Base-by-base conservation (phyloP, 371 early-diverging fungal species). In the Lichtheimia corymbifera region DNA sequence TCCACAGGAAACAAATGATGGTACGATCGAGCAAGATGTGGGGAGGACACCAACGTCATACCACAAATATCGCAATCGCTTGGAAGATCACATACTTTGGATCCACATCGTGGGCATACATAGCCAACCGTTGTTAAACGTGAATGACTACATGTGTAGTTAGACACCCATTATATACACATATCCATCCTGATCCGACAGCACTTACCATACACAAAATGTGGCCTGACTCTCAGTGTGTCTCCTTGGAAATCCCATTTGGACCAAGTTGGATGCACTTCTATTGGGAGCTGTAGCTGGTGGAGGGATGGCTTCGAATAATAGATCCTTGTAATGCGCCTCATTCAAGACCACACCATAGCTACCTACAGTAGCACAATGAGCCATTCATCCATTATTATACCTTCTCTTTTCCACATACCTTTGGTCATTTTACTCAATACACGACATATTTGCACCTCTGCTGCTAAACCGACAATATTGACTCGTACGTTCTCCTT, bases 31-130 rank as follows among this genome's bases (percentile, higher is more conserved):
- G 97, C 97, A 55, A 98, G 67, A 73, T 95, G 90, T 15, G 97
- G 97, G 35, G 91, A 90, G 7, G 96, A 93, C 1, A 97, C 93
- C 30, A 98, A 70, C 0, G 94, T 91, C 59, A 98, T 78, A 0
- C 86, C 88, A 71, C 97, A 98, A n/a, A 97, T 83, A 55, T 92
- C 91, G 67, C 98, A 98, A 55, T 96, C 96, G 24, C 91, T 90
- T 1, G 97, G 98, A 41, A 98, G 68, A 42, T 93, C 87, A 62
- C 97, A 97, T 6, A 97, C 82, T 54, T 89, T 91, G 17, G 94
- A 79, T 22, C 68, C 63, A 70, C 98, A 98, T 51, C 90, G 71
- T 3, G 98, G 97, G 66, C 98, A 98, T 12, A 85, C 76, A 71
- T 88, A 95, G 4, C 97, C 96, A n/a, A 83, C 80, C 20, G 85